Evolutionary conservation across 148 eudicot species (phyloP), one percentile per base, ranked within the genome.

Genomic region (Cornus florida): DNA sequence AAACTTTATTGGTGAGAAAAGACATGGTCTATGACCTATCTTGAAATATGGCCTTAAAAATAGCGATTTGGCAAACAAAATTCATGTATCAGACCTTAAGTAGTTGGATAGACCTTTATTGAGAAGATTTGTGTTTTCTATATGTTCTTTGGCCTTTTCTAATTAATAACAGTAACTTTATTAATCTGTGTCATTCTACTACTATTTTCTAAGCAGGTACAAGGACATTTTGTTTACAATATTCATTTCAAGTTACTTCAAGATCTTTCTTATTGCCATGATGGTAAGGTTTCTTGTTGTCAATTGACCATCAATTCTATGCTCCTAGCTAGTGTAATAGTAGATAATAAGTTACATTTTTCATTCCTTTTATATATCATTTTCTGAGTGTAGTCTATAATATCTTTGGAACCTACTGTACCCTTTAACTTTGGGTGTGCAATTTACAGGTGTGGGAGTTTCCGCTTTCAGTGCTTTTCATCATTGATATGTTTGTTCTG

Each of bases 181-280:
- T 43, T 43, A 43, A 43, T 43, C 48, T 5, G 48, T 43, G 48
- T 43, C 10, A 43, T 43, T 43, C 48, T 43, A 43, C 48, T 43
- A 43, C 66, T 20, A 17, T 80, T 72, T 56, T 50, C 7, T 65
- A 10, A 41, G 72, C 81, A 86, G 92, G 83, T 85, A 70, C 70
- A 88, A 83, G 75, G 86, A 92, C 23, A 70, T 91, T 60, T 78
- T 94, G 82, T 85, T 92, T 20, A 87, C 89, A 2, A 76, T 94
- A 59, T 77, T 91, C 75, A 84, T 89, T 72, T 94, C 98, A 9
- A 92, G 97, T 81, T 94, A 89, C 87, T 82, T 91, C 77, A 92
- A 91, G 89, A 67, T 92, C 70, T 94, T 88, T 84, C 89, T 91
- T 78, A 75, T 89, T 72, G 88, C 88, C 81, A 92, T 85, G 90